Percentiles rank a stretch among this genome's conserved stretches.
Conservation (phyloP, 106 monocot genomes). For the Dendrobium officinale region DNA sequence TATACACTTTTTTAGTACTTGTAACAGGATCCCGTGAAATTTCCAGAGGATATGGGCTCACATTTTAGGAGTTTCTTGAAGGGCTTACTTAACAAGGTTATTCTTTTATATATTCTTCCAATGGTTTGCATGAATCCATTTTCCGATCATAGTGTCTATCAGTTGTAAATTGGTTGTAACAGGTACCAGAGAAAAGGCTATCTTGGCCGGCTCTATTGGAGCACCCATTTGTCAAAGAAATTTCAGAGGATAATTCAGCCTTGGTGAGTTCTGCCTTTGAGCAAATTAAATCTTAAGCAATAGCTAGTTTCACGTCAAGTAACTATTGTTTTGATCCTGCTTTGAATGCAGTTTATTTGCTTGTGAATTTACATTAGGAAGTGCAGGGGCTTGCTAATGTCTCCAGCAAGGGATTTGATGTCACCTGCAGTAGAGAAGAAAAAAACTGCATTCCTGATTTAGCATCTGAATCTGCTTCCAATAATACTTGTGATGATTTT, state of each 20-base stretch:
- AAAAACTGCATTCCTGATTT: conserved; percentile 9
- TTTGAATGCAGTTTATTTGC: neutral
- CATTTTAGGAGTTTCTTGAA: conserved; percentile 89
- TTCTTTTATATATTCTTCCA: neutral
- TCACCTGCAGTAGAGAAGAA: conserved; percentile 32
- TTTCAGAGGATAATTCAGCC: conserved; percentile 36
- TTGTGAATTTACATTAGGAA: conserved; percentile 28
- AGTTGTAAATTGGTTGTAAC: conserved; percentile 7
- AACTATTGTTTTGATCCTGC: neutral
- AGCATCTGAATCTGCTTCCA: conserved; percentile 14
- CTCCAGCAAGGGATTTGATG: conserved; percentile 35
- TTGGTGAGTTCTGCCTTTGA: conserved; percentile 28
- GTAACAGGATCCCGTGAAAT: conserved; percentile 96
- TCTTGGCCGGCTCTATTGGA: conserved; percentile 90
- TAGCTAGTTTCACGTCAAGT: neutral
- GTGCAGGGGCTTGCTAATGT: conserved; percentile 18
- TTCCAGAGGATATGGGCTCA: conserved; percentile 91
- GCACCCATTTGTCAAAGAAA: conserved; percentile 95
- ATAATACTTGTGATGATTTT: conserved; percentile 11
- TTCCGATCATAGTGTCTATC: neutral
- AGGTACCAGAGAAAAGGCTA: conserved; percentile 84
- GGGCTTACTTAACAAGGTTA: conserved; percentile 95
- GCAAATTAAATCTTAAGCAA: conserved; percentile 5
- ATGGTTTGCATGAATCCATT: neutral
- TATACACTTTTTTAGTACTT: conserved; percentile 11